phyloP scores from a whole-genome alignment of 768 basidiomycete species.

The Xanthoconium stramineum region DNA sequence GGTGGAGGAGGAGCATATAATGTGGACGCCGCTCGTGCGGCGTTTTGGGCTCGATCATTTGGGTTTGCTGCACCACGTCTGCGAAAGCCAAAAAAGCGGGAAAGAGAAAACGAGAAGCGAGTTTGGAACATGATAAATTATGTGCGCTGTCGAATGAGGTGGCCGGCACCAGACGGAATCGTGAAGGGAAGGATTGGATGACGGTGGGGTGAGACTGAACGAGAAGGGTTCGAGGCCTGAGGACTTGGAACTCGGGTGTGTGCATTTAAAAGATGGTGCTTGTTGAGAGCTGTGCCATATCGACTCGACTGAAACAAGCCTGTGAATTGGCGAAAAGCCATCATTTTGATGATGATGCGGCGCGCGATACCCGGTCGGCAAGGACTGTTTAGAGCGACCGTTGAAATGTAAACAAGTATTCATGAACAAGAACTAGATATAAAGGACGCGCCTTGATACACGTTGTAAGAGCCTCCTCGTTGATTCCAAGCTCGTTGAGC shows the following conservation, averaged over 20 bases:
- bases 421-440: background rate
- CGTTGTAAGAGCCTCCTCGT: too few relatives aligned
- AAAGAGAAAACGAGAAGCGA: constrained; percentile 14
- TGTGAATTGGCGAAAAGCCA: background rate
- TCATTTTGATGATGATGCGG: background rate
- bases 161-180: constrained; percentile 14
- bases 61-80: constrained; percentile 7
- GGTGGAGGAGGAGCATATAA: background rate
- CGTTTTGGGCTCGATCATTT: background rate
- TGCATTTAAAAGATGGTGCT: constrained; percentile 2
- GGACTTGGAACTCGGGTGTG: background rate
- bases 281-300: constrained; percentile 2
- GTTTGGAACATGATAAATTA: constrained; percentile 10
- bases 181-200: background rate
- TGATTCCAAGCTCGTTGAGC: too few relatives aligned
- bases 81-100: constrained; percentile 18
- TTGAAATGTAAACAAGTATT: background rate
- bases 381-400: background rate
- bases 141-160: background rate
- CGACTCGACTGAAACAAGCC: background rate
- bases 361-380: background rate
- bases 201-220: background rate
- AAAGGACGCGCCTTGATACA: background rate
- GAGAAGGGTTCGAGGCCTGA: background rate
- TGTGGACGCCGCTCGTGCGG: background rate